These are phyloP conservation scores for Termitomyces eurrhizus DNA, from an alignment of 768 basidiomycete species.

Conservation along the genomic window DNA sequence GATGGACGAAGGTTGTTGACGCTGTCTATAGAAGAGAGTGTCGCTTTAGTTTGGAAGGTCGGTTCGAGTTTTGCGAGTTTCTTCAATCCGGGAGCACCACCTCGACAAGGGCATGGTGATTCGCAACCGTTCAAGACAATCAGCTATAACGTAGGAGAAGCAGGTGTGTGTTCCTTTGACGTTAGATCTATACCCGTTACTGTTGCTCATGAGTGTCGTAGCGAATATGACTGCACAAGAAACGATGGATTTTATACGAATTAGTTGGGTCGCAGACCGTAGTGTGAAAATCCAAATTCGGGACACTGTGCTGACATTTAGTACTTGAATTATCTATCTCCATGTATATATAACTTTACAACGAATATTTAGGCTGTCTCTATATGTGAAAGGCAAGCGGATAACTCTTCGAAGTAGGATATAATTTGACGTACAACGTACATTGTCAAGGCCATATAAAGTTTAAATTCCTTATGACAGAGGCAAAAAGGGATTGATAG, in stretches of 20 bases:
- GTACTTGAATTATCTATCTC: slow-evolving; percentile 37
- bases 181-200: not conserved
- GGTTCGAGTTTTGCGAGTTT: slow-evolving; percentile 86
- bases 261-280: slow-evolving; percentile 84
- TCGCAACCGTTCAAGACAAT: slow-evolving; percentile 87
- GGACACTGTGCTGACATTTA: slow-evolving; percentile 82
- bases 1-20: slow-evolving; percentile 91
- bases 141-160: slow-evolving; percentile 79
- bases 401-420: too few species aligned
- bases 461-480: too few species aligned
- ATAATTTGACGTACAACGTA: too few species aligned
- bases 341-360: not conserved
- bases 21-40: slow-evolving; percentile 78
- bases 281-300: slow-evolving; percentile 81
- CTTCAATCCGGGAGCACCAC: slow-evolving; percentile 88
- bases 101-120: slow-evolving; percentile 80
- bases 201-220: slow-evolving; percentile 11
- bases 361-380: not conserved
- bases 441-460: too few species aligned
- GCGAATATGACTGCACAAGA: slow-evolving; percentile 46
- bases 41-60: slow-evolving; percentile 93
- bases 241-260: slow-evolving; percentile 66
- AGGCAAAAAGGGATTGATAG: too few species aligned
- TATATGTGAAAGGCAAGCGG: not conserved
- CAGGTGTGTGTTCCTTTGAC: slow-evolving; percentile 48